phyloP scores from a whole-genome alignment of 208 protist species.

The Leptomonas seymouri region DNA sequence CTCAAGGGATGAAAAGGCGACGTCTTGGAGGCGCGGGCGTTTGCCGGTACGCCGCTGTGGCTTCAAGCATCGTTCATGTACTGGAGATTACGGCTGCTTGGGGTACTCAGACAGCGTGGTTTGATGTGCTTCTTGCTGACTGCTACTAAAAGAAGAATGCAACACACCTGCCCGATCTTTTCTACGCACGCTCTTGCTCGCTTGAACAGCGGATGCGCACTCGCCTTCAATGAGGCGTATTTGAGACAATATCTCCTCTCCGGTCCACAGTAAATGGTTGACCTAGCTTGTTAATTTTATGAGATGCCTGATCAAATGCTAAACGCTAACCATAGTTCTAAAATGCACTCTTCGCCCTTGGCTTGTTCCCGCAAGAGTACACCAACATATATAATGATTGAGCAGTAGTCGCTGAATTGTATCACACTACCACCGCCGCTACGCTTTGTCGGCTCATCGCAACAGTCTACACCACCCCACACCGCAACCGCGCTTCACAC shows the following conservation, averaged over 20 bases:
- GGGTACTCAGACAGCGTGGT: not conserved
- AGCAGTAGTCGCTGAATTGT: conserved; percentile 2
- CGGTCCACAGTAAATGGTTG: not conserved
- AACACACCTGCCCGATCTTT: conserved; percentile 1
- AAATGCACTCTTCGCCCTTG: not conserved
- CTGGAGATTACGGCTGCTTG: too few species aligned
- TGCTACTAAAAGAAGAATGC: conserved; percentile 1
- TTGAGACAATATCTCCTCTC: not conserved
- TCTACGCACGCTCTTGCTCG: not conserved
- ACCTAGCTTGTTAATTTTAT: conserved; percentile 8
- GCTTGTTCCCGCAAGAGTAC: not conserved
- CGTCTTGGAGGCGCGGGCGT: too few species aligned
- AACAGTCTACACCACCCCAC: not conserved
- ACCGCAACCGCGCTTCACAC: not conserved
- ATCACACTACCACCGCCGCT: conserved; percentile 6
- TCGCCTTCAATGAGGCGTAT: not conserved
- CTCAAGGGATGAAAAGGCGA: too few species aligned
- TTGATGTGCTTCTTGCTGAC: not conserved
- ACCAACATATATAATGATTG: conserved; percentile 5
- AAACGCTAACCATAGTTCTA: conserved; percentile 25
- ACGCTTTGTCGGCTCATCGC: not conserved
- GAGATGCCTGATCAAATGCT: conserved; percentile 19
- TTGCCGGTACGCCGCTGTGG: too few species aligned
- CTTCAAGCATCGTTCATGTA: too few species aligned
- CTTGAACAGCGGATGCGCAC: not conserved